Base-by-base conservation (phyloP, 306 rosid species). In the Comarum palustre region DNA sequence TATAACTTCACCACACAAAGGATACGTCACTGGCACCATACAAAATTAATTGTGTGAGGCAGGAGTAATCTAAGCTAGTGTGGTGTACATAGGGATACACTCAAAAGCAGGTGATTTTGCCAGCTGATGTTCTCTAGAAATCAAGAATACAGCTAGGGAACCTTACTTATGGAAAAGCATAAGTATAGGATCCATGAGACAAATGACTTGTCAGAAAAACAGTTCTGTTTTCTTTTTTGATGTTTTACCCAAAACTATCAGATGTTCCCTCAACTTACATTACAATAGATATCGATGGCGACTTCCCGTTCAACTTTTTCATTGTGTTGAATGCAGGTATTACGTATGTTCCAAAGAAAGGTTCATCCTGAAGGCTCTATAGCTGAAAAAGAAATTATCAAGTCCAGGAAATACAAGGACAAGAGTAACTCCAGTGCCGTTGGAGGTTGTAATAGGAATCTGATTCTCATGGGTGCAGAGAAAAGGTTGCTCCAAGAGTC, bases 311-410 rank as follows among this genome's bases (percentile, higher is more conserved):
- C 45, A 39, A 75, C 12, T 47, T 78, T 67, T 62, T 78, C 45
- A 74, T 75, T 75, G 52, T 55, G 63, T 73, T 72, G 41, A 75
- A 77, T 79, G 86, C 94, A 91, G 97, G 87, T 88, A 75, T 80
- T 90, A 43, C 87, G 81, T 50, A 79, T 81, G 77, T 82, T 94
- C 72, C 87, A 91, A 69, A 88, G 82, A 80, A 91, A 85, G 89
- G 77, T 89, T 58, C 84, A 91, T 78, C 96, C 95, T 19, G 96
- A 88, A 77, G 81, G 75, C 81, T 76, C 81, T 66, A 51, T 65
- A 50, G 77, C 75, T 64, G 83, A 59, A 71, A 83, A 79, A 64
- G 83, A 81, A 34, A 59, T 41, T 31, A 54, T 11, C 6, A 75
- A 73, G 73, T 71, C 89, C 57, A 78, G 68, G 68, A 86, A 84